Evolutionary conservation across 306 rosid genomes (phyloP).

Genomic region (Acacia confusa): DNA sequence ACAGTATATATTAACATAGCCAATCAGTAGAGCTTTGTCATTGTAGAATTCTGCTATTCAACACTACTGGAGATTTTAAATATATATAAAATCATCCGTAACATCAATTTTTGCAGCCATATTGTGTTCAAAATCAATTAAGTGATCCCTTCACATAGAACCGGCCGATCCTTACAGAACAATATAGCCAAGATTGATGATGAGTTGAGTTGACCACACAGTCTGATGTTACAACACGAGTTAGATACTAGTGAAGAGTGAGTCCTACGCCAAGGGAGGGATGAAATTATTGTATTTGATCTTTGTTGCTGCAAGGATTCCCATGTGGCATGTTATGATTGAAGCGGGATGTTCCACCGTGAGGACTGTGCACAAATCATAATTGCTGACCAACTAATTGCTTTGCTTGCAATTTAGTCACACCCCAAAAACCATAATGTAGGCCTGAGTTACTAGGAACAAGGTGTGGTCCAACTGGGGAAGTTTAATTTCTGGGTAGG

Average conservation of each 20-base stretch:
- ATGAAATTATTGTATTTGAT: background rate
- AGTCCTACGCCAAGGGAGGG: background rate
- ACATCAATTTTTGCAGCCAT: background rate
- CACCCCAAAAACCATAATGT: slow-evolving; percentile 16
- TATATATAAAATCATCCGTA: background rate
- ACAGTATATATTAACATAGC: background rate
- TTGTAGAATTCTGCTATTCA: background rate
- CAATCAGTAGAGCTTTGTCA: background rate
- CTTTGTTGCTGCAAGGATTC: background rate
- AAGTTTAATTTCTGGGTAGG: background rate
- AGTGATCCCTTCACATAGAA: background rate
- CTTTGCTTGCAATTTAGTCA: slow-evolving; percentile 32
- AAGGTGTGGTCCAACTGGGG: slow-evolving; percentile 17
- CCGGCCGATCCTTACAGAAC: background rate
- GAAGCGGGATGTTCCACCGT: background rate
- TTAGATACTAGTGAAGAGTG: background rate
- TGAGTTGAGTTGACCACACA: background rate
- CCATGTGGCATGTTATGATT: slow-evolving; percentile 23
- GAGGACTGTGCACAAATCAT: background rate
- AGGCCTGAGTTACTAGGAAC: background rate
- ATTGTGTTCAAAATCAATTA: background rate
- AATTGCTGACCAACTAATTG: background rate
- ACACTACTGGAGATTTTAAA: background rate
- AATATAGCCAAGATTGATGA: background rate
- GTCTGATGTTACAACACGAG: background rate